A percentile compares a stretch with the other conserved stretches of the same genome.
phyloP scores from a whole-genome alignment of 2,329 filamentous ascomycete genomes.

The Biscogniauxia sp. region DNA sequence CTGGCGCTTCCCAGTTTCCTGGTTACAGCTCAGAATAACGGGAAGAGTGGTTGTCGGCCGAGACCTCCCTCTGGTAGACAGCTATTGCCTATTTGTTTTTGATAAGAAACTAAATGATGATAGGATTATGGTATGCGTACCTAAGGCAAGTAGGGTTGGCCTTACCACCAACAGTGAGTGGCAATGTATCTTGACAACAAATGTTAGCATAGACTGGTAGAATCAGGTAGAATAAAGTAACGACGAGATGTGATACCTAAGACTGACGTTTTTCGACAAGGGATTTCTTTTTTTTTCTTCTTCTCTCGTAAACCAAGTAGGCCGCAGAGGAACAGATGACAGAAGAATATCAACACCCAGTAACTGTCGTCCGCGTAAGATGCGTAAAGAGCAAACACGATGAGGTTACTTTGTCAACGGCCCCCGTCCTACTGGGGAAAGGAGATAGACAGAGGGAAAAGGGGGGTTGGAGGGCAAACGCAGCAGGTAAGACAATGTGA shows the following conservation, averaged over 20 bases:
- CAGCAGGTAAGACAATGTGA: constrained; percentile 26
- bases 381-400: constrained; percentile 23
- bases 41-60: not conserved
- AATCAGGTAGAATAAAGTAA: not conserved
- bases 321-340: constrained; percentile 9
- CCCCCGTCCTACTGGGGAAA: constrained; percentile 25
- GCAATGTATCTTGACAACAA: constrained; percentile 1
- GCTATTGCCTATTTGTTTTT: not conserved
- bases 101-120: not conserved
- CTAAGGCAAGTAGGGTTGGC: not conserved
- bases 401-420: constrained; percentile 22
- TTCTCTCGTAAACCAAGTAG: constrained; percentile 1
- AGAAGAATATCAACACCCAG: constrained; percentile 11
- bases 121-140: not conserved
- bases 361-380: constrained; percentile 9
- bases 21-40: not conserved
- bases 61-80: not conserved
- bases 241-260: constrained; percentile 8
- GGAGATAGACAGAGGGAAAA: too few species aligned
- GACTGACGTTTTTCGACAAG: constrained; percentile 1
- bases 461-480: constrained; percentile 21
- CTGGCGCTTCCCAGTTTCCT: constrained; percentile 4
- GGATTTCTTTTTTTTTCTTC: not conserved
- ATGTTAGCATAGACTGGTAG: not conserved
- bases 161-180: constrained; percentile 1